Percentiles rank a stretch among this genome's conserved stretches.
Evolutionary conservation across 768 basidiomycete genomes (phyloP).

Genomic region (Pleurotus platypus): DNA sequence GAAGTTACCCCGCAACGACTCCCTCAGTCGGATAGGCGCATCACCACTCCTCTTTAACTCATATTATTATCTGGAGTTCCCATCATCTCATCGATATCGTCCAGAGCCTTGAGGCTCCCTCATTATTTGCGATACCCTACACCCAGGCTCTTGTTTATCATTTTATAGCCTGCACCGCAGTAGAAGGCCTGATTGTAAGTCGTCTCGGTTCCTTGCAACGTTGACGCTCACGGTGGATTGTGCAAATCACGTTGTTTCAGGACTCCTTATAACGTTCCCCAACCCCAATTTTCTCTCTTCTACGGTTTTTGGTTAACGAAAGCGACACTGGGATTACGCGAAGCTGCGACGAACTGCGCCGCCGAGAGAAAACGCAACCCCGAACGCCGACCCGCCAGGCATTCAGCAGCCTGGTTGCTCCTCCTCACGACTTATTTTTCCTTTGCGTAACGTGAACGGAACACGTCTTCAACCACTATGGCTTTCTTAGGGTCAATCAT

Average conservation of each 20-base stretch:
- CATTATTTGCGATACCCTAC: constrained; percentile 1
- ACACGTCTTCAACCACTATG: constrained; percentile 37
- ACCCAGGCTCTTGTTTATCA: neutral
- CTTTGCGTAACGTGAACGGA: neutral
- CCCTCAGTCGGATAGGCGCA: neutral
- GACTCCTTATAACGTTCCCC: neutral
- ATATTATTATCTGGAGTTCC: neutral
- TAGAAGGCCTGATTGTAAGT: neutral
- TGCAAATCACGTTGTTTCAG: constrained; percentile 5
- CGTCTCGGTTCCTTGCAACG: too few relatives aligned
- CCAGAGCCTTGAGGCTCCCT: neutral
- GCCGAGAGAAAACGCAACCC: neutral
- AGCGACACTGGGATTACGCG: neutral
- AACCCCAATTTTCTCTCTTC: neutral
- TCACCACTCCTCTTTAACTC: neutral
- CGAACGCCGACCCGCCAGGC: neutral
- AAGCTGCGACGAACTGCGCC: neutral
- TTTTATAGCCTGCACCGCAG: too few relatives aligned
- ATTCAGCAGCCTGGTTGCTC: neutral
- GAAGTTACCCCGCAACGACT: neutral
- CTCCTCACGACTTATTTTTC: neutral
- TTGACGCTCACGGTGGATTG: neutral
- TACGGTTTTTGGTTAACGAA: neutral
- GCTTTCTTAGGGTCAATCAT: constrained; percentile 56
- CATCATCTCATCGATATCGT: constrained; percentile 5